Percentiles rank a stretch among this genome's conserved stretches.
These are phyloP conservation scores for Globisporangium cylindrosporum DNA, from an alignment of 352 stramenopile genomes.

Conservation along the genomic window DNA sequence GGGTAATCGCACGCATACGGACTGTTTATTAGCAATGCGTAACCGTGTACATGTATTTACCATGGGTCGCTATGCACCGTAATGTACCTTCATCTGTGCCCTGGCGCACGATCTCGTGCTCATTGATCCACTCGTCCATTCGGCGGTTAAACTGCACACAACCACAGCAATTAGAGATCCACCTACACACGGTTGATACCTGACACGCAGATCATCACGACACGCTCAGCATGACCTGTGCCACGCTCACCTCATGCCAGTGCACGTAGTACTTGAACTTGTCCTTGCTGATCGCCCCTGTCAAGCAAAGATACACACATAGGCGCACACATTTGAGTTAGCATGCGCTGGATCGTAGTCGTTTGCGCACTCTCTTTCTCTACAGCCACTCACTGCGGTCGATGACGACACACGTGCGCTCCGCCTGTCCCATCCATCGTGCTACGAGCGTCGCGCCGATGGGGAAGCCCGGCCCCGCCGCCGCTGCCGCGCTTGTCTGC, in stretches of 20 bases:
- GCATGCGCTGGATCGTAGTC: not conserved
- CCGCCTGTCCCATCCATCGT: constrained; percentile 72
- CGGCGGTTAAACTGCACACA: constrained; percentile 72
- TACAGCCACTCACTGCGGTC: constrained; percentile 50
- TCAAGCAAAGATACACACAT: constrained; percentile 1
- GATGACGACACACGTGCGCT: constrained; percentile 80
- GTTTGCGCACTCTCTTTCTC: not conserved
- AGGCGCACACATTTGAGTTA: not conserved
- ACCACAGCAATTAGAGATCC: not conserved
- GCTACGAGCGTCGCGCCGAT: constrained; percentile 65
- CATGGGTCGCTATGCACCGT: not conserved
- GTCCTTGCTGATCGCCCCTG: constrained; percentile 51
- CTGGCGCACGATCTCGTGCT: constrained; percentile 71
- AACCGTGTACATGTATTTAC: not conserved
- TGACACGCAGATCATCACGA: not conserved
- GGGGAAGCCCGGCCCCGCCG: constrained; percentile 33
- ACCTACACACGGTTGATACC: not conserved
- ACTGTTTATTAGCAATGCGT: not conserved
- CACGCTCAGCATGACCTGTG: not conserved
- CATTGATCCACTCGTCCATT: constrained; percentile 89
- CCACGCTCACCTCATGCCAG: constrained; percentile 63
- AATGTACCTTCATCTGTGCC: constrained; percentile 55
- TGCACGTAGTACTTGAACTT: constrained; percentile 86
- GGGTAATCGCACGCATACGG: not conserved
- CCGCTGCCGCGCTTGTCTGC: constrained; percentile 8